Percentiles rank a stretch among this genome's conserved stretches.
These are phyloP conservation scores for Macrolepiota fuliginosa DNA, from an alignment of 768 basidiomycete genomes.

Conservation along the genomic window DNA sequence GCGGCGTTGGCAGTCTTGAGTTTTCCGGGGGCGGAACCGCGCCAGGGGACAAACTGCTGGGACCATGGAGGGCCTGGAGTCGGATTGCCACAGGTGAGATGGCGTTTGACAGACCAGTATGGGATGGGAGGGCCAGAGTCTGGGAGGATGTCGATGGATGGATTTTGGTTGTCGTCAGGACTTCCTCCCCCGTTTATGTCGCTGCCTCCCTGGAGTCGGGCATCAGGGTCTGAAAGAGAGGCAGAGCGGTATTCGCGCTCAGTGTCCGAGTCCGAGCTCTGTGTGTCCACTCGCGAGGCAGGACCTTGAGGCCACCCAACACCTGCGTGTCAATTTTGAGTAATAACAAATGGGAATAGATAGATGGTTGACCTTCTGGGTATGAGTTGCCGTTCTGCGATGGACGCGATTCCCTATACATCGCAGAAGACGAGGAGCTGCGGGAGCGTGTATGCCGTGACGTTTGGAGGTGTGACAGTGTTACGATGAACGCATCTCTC, in stretches of 20 bases:
- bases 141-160: constrained; percentile 44
- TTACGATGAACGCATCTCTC: neutral
- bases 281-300: constrained; percentile 16
- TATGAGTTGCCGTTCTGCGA: constrained; percentile 12
- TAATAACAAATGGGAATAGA: neutral
- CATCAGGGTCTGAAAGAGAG: constrained; percentile 49
- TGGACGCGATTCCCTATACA: constrained; percentile 6
- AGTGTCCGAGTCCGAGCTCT: constrained; percentile 51
- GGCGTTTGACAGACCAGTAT: constrained; percentile 86
- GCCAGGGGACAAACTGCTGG: constrained; percentile 72
- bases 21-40: constrained; percentile 75
- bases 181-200: constrained; percentile 25
- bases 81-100: constrained; percentile 88
- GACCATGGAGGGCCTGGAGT: constrained; percentile 67
- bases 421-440: neutral
- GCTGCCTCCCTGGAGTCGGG: constrained; percentile 32
- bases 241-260: constrained; percentile 49
- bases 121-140: constrained; percentile 64
- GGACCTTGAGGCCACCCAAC: neutral
- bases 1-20: constrained; percentile 90
- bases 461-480: neutral
- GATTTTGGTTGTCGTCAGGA: constrained; percentile 36
- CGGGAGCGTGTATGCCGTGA: neutral
- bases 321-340: neutral
- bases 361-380: constrained; percentile 9